Conservation (phyloP, 495 filamentous ascomycete species). For the Aspergillus saccharolyticus region DNA sequence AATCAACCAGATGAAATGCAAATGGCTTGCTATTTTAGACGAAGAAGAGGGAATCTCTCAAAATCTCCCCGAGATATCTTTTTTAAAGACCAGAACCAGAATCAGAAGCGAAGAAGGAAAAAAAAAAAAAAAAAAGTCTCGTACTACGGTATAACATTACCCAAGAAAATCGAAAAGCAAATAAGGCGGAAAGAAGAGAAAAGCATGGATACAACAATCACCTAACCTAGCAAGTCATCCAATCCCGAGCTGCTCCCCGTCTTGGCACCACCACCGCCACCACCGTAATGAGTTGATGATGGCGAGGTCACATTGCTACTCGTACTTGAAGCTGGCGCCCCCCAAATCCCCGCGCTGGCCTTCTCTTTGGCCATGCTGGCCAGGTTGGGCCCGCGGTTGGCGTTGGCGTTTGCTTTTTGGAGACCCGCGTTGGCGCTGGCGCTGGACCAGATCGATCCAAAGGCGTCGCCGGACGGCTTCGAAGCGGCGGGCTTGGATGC, state of each 20-base stretch:
- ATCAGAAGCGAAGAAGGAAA: conserved; percentile 1
- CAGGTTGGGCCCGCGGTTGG: conserved; percentile 67
- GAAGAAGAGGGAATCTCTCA: background rate
- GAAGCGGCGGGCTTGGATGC: conserved; percentile 44
- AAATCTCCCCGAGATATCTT: background rate
- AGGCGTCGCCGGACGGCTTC: conserved; percentile 69
- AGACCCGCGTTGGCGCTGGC: conserved; percentile 71
- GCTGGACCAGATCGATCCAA: conserved; percentile 77
- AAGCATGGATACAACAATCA: background rate
- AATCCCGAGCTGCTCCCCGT: conserved; percentile 48
- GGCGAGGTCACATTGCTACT: conserved; percentile 15
- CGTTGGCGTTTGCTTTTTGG: conserved; percentile 63
- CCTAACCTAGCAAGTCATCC: conserved; percentile 63
- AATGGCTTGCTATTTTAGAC: background rate
- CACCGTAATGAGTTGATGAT: conserved; percentile 30
- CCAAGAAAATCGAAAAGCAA: background rate
- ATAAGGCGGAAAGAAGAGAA: conserved; percentile 7
- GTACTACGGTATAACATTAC: conserved; percentile 4
- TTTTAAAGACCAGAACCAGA: background rate
- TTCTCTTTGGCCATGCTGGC: conserved; percentile 95
- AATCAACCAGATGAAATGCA: background rate
- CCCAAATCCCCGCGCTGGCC: conserved; percentile 91
- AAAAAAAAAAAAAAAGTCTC: conserved; percentile 1
- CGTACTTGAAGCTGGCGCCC: conserved; percentile 49
- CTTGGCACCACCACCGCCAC: conserved; percentile 29